These are phyloP conservation scores for Neofusicoccum parvum DNA, from an alignment of 2,329 filamentous ascomycete genomes.

Conservation along the genomic window DNA sequence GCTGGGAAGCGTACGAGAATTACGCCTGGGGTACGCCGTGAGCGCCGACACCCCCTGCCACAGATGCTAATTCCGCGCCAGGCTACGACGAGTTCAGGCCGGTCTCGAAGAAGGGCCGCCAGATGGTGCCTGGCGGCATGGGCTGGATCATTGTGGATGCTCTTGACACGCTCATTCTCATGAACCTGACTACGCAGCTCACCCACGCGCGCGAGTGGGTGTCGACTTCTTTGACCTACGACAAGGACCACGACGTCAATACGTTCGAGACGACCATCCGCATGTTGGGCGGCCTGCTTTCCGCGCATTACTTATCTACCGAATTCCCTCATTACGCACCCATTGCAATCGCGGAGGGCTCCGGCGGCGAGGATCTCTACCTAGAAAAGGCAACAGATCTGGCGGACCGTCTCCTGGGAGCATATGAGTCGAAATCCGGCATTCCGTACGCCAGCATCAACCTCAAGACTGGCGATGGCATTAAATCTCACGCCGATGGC, in stretches of 20 bases:
- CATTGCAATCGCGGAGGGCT: constrained; percentile 68
- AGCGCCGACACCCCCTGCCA: neutral
- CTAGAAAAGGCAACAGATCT: constrained; percentile 94
- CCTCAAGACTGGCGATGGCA: constrained; percentile 72
- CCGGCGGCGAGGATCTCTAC: constrained; percentile 84
- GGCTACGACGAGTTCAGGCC: constrained; percentile 86
- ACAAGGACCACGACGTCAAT: constrained; percentile 93
- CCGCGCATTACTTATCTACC: constrained; percentile 92
- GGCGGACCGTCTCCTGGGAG: constrained; percentile 81
- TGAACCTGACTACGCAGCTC: constrained; percentile 90
- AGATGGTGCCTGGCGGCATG: constrained; percentile 85
- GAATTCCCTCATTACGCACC: constrained; percentile 79
- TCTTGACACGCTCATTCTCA: constrained; percentile 94
- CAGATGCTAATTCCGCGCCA: constrained; percentile 24
- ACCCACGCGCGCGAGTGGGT: constrained; percentile 89
- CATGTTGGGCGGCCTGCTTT: constrained; percentile 91
- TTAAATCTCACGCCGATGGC: constrained; percentile 79
- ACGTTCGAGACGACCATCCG: constrained; percentile 98
- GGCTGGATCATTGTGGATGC: constrained; percentile 99
- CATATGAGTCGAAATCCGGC: constrained; percentile 84
- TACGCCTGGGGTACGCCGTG: constrained; percentile 83
- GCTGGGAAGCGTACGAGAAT: constrained; percentile 89
- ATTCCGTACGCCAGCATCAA: constrained; percentile 91
- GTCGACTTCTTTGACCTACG: constrained; percentile 75
- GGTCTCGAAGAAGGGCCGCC: constrained; percentile 71